A percentile compares a stretch with the other conserved stretches of the same genome.
Evolutionary conservation across 2,329 filamentous ascomycete genomes (phyloP).

Genomic region (Alternaria solani): DNA sequence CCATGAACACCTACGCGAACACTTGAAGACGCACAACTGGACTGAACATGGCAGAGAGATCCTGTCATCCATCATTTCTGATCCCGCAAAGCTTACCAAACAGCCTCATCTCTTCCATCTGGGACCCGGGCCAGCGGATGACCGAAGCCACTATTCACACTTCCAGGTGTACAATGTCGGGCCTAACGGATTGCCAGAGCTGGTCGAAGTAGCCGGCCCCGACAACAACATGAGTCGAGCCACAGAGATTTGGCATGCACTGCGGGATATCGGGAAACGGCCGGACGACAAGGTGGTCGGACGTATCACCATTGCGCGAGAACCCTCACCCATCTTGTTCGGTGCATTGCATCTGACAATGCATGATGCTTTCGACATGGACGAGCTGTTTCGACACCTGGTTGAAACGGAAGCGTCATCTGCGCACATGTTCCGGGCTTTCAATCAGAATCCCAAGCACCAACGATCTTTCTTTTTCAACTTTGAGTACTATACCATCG

Average conservation of each 20-base stretch:
- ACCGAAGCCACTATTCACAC: conserved; percentile 56
- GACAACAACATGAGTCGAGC: conserved; percentile 48
- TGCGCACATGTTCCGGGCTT: conserved; percentile 63
- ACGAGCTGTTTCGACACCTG: conserved; percentile 65
- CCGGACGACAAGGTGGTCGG: conserved; percentile 59
- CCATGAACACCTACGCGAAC: conserved; percentile 55
- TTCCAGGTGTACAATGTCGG: conserved; percentile 67
- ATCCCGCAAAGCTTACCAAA: conserved; percentile 54
- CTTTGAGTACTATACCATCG: conserved; percentile 71
- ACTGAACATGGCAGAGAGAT: conserved; percentile 52
- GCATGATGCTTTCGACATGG: conserved; percentile 67
- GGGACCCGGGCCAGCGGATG: conserved; percentile 52
- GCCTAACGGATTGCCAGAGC: conserved; percentile 54
- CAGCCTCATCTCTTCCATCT: conserved; percentile 55
- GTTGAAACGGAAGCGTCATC: conserved; percentile 57
- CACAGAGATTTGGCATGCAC: conserved; percentile 42
- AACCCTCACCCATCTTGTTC: conserved; percentile 68
- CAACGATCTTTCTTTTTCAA: conserved; percentile 69
- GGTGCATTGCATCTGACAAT: conserved; percentile 67
- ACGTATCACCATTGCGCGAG: conserved; percentile 67
- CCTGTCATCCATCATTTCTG: conserved; percentile 54
- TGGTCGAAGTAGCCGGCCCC: conserved; percentile 44
- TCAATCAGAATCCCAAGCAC: conserved; percentile 54
- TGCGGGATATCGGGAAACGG: conserved; percentile 48
- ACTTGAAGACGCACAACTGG: conserved; percentile 56